A percentile compares a stretch with the other conserved stretches of the same genome.
phyloP scores from a whole-genome alignment of 495 filamentous ascomycete species.

The Daldinia loculata region DNA sequence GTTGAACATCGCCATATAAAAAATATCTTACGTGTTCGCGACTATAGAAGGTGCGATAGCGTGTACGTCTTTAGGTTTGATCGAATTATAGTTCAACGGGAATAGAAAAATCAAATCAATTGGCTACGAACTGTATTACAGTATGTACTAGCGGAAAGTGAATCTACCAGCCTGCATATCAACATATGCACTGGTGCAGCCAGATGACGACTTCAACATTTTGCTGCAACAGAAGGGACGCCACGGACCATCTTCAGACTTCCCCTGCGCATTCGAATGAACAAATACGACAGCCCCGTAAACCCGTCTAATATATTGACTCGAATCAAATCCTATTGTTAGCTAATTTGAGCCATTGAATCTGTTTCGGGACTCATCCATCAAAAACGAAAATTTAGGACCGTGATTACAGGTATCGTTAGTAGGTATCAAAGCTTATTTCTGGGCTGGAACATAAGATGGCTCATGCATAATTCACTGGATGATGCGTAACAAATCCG shows the following conservation, averaged over 20 bases:
- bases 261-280: neutral
- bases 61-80: neutral
- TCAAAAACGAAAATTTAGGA: neutral
- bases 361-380: neutral
- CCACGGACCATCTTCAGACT: neutral
- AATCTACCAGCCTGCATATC: constrained; percentile 1
- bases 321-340: neutral
- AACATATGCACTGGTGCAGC: constrained; percentile 1
- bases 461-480: constrained; percentile 32
- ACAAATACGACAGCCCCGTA: neutral
- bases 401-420: neutral
- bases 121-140: neutral
- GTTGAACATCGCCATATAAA: neutral
- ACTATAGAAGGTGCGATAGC: constrained; percentile 1
- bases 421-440: constrained; percentile 4
- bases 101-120: neutral
- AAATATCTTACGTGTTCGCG: neutral
- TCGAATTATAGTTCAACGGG: neutral
- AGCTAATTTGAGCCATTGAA: neutral
- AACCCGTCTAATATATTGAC: neutral
- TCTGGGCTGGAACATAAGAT: neutral
- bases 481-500: constrained; percentile 7
- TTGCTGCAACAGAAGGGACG: constrained; percentile 5
- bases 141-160: neutral
- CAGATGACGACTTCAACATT: constrained; percentile 27